phyloP scores from a whole-genome alignment of 2,329 filamentous ascomycete genomes.

The Daldinia sp. region DNA sequence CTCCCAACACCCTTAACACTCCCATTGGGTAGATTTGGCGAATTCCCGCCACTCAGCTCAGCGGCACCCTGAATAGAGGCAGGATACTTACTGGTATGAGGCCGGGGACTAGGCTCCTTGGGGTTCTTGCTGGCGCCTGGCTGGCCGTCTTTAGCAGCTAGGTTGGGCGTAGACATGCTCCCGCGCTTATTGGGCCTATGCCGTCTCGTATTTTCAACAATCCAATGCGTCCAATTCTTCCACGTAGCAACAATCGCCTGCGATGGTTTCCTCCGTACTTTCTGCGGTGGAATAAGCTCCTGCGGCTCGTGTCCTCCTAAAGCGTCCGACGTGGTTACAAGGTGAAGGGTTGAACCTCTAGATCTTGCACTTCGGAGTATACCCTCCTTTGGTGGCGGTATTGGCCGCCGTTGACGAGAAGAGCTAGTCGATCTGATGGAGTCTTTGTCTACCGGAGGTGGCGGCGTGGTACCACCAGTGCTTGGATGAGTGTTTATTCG shows the following conservation, averaged over 20 bases:
- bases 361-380: conserved; percentile 73
- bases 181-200: conserved; percentile 59
- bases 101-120: conserved; percentile 64
- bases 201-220: conserved; percentile 65
- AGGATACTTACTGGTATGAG: conserved; percentile 67
- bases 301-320: conserved; percentile 49
- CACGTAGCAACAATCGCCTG: conserved; percentile 67
- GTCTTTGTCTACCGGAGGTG: conserved; percentile 81
- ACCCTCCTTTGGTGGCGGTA: conserved; percentile 87
- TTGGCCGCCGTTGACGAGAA: conserved; percentile 75
- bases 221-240: conserved; percentile 72
- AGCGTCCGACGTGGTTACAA: conserved; percentile 73
- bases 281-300: conserved; percentile 49
- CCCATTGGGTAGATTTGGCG: conserved; percentile 62
- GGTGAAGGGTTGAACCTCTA: conserved; percentile 84
- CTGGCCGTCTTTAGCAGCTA: conserved; percentile 59
- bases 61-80: conserved; percentile 49
- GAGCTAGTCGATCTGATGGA: conserved; percentile 79
- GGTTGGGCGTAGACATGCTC: conserved; percentile 67
- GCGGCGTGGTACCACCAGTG: conserved; percentile 60
- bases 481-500: conserved; percentile 55
- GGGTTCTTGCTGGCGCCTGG: conserved; percentile 52
- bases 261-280: conserved; percentile 64
- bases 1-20: conserved; percentile 49
- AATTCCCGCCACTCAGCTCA: conserved; percentile 57